Percentiles rank a stretch among this genome's conserved stretches.
Conservation (phyloP, 345 rosid species). For the Eucalyptus pauciflora region DNA sequence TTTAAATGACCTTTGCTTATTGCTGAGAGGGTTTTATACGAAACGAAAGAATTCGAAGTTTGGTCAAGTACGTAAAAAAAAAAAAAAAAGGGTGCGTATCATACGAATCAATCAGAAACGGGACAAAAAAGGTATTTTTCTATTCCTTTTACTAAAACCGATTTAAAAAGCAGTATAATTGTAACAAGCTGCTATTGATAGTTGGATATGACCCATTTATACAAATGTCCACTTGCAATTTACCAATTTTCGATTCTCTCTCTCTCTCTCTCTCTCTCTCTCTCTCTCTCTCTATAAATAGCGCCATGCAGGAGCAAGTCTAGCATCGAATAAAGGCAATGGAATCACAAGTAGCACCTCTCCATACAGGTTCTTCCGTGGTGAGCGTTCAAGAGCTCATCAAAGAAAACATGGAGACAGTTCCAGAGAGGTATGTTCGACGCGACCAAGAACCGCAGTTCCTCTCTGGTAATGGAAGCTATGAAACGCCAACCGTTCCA, state of each 20-base stretch:
- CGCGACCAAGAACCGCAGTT: background rate
- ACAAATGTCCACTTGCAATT: too few species aligned
- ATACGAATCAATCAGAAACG: background rate
- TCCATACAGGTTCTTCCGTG: background rate
- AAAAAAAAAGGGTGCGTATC: background rate
- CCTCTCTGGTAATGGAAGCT: background rate
- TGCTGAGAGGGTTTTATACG: background rate
- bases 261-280: background rate
- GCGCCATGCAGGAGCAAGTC: background rate
- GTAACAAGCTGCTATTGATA: background rate
- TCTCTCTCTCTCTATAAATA: background rate
- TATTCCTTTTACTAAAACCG: background rate
- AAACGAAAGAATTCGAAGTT: background rate
- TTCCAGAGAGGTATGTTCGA: constrained; percentile 4
- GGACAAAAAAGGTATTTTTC: background rate
- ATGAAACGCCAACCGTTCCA: background rate
- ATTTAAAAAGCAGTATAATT: background rate
- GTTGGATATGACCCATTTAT: background rate
- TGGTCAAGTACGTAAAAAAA: background rate
- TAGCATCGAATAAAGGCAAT: background rate
- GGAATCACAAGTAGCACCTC: background rate
- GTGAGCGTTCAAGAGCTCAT: constrained; percentile 12
- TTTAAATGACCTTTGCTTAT: background rate
- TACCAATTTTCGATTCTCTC: background rate
- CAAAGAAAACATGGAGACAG: background rate